Evolutionary conservation across 1,284 basidiomycete genomes (phyloP), one percentile per base, ranked within the genome.

Genomic region (Cutaneotrichosporon sp.): DNA sequence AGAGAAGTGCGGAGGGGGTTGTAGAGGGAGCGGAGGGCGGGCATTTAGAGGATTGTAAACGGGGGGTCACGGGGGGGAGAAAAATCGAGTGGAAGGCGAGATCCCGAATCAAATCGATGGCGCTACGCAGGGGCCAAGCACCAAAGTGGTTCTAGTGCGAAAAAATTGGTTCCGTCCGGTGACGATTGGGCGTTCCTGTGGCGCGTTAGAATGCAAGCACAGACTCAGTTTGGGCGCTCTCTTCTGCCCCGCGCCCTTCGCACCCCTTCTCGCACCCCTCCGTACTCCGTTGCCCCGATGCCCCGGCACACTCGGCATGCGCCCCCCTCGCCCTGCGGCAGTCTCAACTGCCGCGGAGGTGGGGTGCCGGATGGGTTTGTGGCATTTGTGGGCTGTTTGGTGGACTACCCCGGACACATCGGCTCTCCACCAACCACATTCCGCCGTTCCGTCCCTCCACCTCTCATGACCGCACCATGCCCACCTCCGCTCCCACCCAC

Each of bases 31-130:
- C 62, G 62, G 24, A 63, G 50, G 56, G 67, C 49, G 27, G 68
- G 56, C 72, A 72, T 71, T 60, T 60, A 70, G 52, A 52, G 43
- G 59, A 27, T n/a, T 65, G 42, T 43, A 58, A 31, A 45, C 54
- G 50, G 58, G 66, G 58, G 57, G 42, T 43, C 56, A 31, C 42
- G 52, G 50, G 58, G 66, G 58, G 57, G 56, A 54, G 51, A 67
- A 64, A 67, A 64, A 53, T 56, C 46, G 31, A 55, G 36, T 36
- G 54, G 49, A 51, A 51, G 31, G 57, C 52, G 55, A 49, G 58
- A 46, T 27, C 25, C 45, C 45, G 45, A 47, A 47, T 47, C 47
- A 55, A 47, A 36, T 11, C 38, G 47, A 42, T 52, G 47, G 33
- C 42, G 47, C 47, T 50, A 50, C 47, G 53, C 34, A 13, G 20